Percentiles rank a stretch among this genome's conserved stretches.
Evolutionary conservation across 2,329 filamentous ascomycete species (phyloP).

Genomic region (Pseudogymnoascus sp.): DNA sequence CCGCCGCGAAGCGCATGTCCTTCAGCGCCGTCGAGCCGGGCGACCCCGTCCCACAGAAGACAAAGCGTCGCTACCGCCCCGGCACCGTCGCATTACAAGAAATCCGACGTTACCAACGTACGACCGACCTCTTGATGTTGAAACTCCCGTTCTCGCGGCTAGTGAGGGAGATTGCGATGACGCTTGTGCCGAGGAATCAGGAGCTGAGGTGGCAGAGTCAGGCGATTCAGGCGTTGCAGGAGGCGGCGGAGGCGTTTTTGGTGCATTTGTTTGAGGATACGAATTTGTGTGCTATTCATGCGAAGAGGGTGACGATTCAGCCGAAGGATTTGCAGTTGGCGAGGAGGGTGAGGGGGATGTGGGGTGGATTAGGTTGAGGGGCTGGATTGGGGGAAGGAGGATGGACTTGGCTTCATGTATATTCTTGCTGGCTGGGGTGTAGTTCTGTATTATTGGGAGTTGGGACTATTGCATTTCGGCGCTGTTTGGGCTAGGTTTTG

Average conservation of each 20-base stretch:
- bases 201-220: slow-evolving; percentile 94
- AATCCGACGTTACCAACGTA: slow-evolving; percentile 84
- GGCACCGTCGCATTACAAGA: slow-evolving; percentile 85
- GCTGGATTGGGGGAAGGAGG: not conserved
- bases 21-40: slow-evolving; percentile 36
- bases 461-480: not conserved
- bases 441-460: not conserved
- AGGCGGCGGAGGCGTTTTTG: slow-evolving; percentile 92
- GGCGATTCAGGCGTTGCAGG: slow-evolving; percentile 85
- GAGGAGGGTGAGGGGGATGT: slow-evolving; percentile 66
- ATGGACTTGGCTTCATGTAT: not conserved
- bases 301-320: slow-evolving; percentile 94
- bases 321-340: slow-evolving; percentile 97
- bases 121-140: slow-evolving; percentile 74
- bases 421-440: not conserved
- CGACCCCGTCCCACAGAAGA: slow-evolving; percentile 57
- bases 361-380: slow-evolving; percentile 57
- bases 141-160: slow-evolving; percentile 75
- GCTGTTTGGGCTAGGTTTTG: not conserved
- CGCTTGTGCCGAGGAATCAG: slow-evolving; percentile 51
- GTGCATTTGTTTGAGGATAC: slow-evolving; percentile 95
- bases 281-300: slow-evolving; percentile 93
- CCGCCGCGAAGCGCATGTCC: not conserved
- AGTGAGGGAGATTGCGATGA: slow-evolving; percentile 66
- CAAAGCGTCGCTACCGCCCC: slow-evolving; percentile 59